phyloP scores from a whole-genome alignment of 179 eudicot genomes.

The Dionaea muscipula region DNA sequence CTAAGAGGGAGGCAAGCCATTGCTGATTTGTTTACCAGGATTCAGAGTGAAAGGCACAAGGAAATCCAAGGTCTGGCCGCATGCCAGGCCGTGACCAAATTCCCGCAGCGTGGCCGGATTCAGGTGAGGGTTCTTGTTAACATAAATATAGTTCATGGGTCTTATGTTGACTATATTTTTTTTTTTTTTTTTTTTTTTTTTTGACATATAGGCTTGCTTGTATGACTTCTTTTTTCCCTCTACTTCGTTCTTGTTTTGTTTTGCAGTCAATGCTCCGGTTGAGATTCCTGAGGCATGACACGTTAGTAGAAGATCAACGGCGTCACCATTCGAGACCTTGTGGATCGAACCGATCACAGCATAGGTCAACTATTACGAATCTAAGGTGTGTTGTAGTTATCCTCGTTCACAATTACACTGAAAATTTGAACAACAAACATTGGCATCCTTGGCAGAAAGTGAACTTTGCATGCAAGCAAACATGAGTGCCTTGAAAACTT shows the following conservation, averaged over 20 bases:
- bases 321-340: background rate
- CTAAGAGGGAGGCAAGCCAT: constrained; percentile 63
- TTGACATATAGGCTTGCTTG: background rate
- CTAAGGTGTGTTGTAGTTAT: constrained; percentile 24
- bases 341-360: constrained; percentile 10
- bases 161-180: background rate
- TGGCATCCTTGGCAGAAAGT: background rate
- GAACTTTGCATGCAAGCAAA: background rate
- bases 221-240: too few species aligned
- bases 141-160: too few species aligned
- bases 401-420: background rate
- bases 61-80: constrained; percentile 37
- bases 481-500: background rate
- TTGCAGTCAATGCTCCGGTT: constrained; percentile 50
- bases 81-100: constrained; percentile 39
- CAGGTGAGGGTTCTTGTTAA: constrained; percentile 28
- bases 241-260: too few species aligned
- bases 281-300: constrained; percentile 31
- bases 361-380: constrained; percentile 15
- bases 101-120: constrained; percentile 59
- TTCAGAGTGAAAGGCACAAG: constrained; percentile 37
- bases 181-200: too few species aligned
- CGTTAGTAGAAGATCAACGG: constrained; percentile 12
- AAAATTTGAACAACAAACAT: background rate
- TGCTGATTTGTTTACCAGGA: constrained; percentile 26